Conservation (phyloP, 2,329 filamentous ascomycete species). For the Sordariomycetes sp. region DNA sequence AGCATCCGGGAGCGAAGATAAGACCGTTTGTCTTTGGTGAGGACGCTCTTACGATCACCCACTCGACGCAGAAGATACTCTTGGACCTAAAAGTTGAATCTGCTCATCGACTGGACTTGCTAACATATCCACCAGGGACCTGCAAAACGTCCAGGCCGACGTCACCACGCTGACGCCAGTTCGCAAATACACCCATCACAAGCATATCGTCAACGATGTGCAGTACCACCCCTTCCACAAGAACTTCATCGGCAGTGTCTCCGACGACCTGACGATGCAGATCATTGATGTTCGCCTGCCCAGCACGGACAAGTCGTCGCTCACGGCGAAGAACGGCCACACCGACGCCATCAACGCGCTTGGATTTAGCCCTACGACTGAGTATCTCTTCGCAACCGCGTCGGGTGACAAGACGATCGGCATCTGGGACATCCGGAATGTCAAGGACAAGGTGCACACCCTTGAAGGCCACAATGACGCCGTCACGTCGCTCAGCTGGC, state of each 20-base stretch:
- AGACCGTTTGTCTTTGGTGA: constrained; percentile 82
- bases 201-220: constrained; percentile 88
- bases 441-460: constrained; percentile 80
- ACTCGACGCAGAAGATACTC: background rate
- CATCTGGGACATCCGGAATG: constrained; percentile 87
- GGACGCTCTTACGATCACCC: constrained; percentile 11
- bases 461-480: constrained; percentile 80
- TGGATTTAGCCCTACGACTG: constrained; percentile 85
- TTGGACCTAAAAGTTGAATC: background rate
- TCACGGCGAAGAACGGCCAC: constrained; percentile 62
- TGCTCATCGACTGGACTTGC: constrained; percentile 2
- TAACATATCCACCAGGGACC: constrained; percentile 43
- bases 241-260: constrained; percentile 81
- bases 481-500: constrained; percentile 89
- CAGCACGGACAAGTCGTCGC: constrained; percentile 52
- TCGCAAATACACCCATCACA: constrained; percentile 75
- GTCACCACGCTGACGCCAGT: constrained; percentile 58
- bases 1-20: constrained; percentile 83
- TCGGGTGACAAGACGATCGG: constrained; percentile 93
- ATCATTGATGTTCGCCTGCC: constrained; percentile 73
- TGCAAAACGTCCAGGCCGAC: constrained; percentile 59
- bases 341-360: constrained; percentile 91
- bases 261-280: constrained; percentile 87
- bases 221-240: constrained; percentile 84
- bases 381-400: constrained; percentile 80